Conservation (phyloP, 1,284 basidiomycete species). For the Rhodotorula mucilaginosa region DNA sequence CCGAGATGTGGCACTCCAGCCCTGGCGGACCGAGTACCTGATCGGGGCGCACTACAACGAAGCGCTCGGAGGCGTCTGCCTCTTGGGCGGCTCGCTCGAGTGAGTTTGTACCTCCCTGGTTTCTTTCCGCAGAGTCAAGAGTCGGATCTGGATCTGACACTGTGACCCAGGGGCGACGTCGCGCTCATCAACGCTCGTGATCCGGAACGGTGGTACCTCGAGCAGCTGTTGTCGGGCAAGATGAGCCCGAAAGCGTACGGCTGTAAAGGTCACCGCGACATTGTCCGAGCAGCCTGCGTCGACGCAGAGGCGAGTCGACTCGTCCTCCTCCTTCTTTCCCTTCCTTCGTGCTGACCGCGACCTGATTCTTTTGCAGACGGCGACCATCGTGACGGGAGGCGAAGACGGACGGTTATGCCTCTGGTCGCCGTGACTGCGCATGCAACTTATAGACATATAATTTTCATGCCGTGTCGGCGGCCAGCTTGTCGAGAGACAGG, state of each 20-base stretch:
- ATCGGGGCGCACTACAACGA: constrained; percentile 31
- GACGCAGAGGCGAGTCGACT: constrained; percentile 16
- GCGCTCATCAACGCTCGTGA: constrained; percentile 39
- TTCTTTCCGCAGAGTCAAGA: no score
- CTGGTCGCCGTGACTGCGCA: constrained; percentile 28
- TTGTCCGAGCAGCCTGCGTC: constrained; percentile 38
- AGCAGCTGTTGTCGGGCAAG: constrained; percentile 20
- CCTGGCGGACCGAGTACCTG: constrained; percentile 40
- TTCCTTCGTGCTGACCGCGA: background rate
- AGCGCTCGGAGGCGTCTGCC: constrained; percentile 36
- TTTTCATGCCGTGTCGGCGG: no score
- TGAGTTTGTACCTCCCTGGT: constrained; percentile 1
- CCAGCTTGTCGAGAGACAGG: no score
- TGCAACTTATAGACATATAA: no score
- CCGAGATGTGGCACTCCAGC: constrained; percentile 39
- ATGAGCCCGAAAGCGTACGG: constrained; percentile 4
- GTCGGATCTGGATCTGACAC: background rate
- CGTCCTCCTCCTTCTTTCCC: background rate
- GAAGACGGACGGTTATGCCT: constrained; percentile 42
- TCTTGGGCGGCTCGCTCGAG: constrained; percentile 38
- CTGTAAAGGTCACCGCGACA: constrained; percentile 39
- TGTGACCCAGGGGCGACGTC: constrained; percentile 33
- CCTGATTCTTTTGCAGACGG: constrained; percentile 10
- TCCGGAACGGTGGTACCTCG: constrained; percentile 37
- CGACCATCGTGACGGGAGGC: constrained; percentile 38